Evolutionary conservation across 805 yeast species (phyloP).

Genomic region (Kluyveromyces starmeri): DNA sequence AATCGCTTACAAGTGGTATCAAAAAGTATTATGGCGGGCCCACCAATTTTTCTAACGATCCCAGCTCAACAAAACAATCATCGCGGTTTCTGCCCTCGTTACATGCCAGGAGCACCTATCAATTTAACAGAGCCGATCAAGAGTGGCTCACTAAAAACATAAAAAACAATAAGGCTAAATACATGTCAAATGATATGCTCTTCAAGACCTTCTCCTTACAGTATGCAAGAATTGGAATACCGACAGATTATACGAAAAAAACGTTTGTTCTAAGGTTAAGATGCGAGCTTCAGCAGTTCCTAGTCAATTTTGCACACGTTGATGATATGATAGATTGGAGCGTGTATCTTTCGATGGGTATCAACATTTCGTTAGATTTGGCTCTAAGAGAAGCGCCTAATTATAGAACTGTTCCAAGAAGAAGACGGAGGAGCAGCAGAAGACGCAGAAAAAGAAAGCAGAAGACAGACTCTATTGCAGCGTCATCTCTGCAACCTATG

Average conservation of each 20-base stretch:
- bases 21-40: constrained; percentile 24
- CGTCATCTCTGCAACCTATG: not conserved
- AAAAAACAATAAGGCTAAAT: constrained; percentile 14
- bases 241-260: constrained; percentile 71
- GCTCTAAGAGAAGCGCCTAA: constrained; percentile 62
- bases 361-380: constrained; percentile 71
- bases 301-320: constrained; percentile 53
- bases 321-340: constrained; percentile 76
- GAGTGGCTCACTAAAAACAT: constrained; percentile 18
- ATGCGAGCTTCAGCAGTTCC: constrained; percentile 73
- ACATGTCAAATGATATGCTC: constrained; percentile 31
- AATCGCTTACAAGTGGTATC: constrained; percentile 24
- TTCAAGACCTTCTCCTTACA: constrained; percentile 72
- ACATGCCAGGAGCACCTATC: constrained; percentile 14
- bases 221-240: constrained; percentile 75
- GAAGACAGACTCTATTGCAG: not conserved
- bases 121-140: constrained; percentile 23
- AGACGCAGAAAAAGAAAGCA: constrained; percentile 13
- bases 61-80: constrained; percentile 6
- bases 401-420: constrained; percentile 73
- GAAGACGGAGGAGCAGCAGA: constrained; percentile 43
- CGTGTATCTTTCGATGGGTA: constrained; percentile 60
- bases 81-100: constrained; percentile 11
- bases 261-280: constrained; percentile 64
- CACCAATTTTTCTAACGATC: constrained; percentile 5